Conservation (phyloP, 2,329 filamentous ascomycete genomes). For the Talaromyces sp. region DNA sequence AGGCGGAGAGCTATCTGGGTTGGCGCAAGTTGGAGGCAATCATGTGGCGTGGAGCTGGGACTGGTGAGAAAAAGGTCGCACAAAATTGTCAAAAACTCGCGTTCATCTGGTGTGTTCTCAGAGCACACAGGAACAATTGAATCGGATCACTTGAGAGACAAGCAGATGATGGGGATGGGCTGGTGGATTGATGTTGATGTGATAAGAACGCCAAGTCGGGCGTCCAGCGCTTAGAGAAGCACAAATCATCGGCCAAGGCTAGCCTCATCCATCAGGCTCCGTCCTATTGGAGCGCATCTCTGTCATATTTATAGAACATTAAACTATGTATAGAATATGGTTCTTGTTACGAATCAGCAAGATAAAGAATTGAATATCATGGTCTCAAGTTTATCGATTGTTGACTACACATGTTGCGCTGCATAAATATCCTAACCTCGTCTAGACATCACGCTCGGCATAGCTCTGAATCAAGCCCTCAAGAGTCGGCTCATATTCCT, state of each 20-base stretch:
- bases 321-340: background rate
- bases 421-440: background rate
- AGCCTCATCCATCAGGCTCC: background rate
- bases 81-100: background rate
- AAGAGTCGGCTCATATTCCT: slow-evolving; percentile 79
- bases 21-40: slow-evolving; percentile 6
- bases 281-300: background rate
- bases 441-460: slow-evolving; percentile 57
- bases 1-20: slow-evolving; percentile 6
- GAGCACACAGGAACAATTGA: background rate
- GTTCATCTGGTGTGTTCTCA: background rate
- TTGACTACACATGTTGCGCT: background rate
- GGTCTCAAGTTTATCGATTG: background rate
- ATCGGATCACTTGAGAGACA: background rate
- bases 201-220: slow-evolving; percentile 7
- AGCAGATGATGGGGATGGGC: background rate
- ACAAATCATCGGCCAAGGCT: slow-evolving; percentile 13
- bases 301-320: background rate
- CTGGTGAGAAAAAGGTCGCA: background rate
- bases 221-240: slow-evolving; percentile 4
- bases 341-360: background rate
- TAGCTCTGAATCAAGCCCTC: slow-evolving; percentile 83
- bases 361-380: background rate
- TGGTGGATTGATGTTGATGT: slow-evolving; percentile 11
- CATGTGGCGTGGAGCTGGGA: background rate